phyloP scores from a whole-genome alignment of 2,329 filamentous ascomycete species.

The Onygena corvina region DNA sequence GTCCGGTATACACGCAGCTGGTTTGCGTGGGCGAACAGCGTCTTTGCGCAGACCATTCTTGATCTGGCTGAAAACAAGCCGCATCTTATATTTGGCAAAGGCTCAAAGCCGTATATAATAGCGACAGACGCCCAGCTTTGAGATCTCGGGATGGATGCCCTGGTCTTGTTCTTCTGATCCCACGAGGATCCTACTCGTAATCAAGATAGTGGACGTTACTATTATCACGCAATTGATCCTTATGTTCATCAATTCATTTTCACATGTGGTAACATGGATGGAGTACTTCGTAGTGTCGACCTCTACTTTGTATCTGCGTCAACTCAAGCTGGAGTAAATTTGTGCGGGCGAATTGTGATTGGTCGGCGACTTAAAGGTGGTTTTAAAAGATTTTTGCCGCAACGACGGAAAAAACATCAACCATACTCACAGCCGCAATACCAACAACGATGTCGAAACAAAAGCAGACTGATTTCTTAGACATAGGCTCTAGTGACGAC shows the following conservation, averaged over 20 bases:
- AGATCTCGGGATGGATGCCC: not conserved
- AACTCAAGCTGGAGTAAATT: too few species aligned
- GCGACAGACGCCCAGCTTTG: not conserved
- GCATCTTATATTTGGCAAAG: constrained; percentile 65
- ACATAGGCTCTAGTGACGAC: constrained; percentile 28
- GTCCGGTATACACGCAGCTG: constrained; percentile 71
- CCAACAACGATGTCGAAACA: constrained; percentile 27
- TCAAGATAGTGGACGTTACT: too few species aligned
- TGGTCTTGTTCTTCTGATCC: too few species aligned
- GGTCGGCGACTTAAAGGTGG: not conserved
- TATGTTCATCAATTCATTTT: too few species aligned
- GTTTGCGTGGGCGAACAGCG: constrained; percentile 97
- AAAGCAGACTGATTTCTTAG: constrained; percentile 31
- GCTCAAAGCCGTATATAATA: constrained; percentile 28
- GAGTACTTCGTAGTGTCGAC: too few species aligned
- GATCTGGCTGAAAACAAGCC: constrained; percentile 83
- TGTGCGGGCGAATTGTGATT: not conserved
- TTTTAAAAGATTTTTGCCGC: not conserved
- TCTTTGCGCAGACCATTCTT: constrained; percentile 85
- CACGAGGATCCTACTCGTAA: too few species aligned
- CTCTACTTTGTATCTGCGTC: too few species aligned
- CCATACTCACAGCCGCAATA: not conserved
- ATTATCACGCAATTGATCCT: too few species aligned
- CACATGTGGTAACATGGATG: too few species aligned
- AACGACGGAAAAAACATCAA: not conserved